These are phyloP conservation scores for Withania somnifera DNA, from an alignment of 305 asterid genomes.

Conservation along the genomic window DNA sequence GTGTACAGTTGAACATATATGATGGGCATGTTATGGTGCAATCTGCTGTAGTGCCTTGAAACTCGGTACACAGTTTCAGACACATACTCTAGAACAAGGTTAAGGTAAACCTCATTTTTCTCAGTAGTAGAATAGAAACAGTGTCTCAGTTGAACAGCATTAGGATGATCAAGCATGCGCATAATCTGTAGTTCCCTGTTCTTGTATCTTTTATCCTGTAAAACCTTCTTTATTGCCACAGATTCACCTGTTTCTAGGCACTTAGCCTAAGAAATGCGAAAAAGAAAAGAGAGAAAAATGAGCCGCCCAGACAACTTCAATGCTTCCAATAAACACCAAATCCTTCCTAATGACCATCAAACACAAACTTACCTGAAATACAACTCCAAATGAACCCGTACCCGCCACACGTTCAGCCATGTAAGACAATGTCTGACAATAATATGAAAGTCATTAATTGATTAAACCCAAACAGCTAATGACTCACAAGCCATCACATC, in stretches of 20 bases:
- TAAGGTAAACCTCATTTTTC: slow-evolving; percentile 66
- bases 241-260: slow-evolving; percentile 82
- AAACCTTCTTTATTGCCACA: slow-evolving; percentile 81
- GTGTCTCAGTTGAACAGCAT: slow-evolving; percentile 55
- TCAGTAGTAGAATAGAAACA: slow-evolving; percentile 78
- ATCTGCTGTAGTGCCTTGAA: slow-evolving; percentile 63
- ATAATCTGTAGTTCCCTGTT: slow-evolving; percentile 79
- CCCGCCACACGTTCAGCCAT: slow-evolving; percentile 92
- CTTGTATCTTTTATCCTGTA: slow-evolving; percentile 82
- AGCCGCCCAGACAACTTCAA: background rate
- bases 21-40: slow-evolving; percentile 78
- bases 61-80: slow-evolving; percentile 83
- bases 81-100: slow-evolving; percentile 75
- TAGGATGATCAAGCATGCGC: slow-evolving; percentile 81
- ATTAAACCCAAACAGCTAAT: background rate
- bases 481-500: background rate
- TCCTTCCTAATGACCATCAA: background rate
- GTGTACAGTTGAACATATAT: slow-evolving; percentile 68
- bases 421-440: slow-evolving; percentile 53
- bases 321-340: background rate
- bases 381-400: slow-evolving; percentile 78
- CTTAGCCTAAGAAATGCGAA: slow-evolving; percentile 35
- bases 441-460: background rate
- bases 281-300: background rate
- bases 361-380: slow-evolving; percentile 50